Evolutionary conservation across 495 filamentous ascomycete genomes (phyloP).

Genomic region (Aspergillus mulundensis): DNA sequence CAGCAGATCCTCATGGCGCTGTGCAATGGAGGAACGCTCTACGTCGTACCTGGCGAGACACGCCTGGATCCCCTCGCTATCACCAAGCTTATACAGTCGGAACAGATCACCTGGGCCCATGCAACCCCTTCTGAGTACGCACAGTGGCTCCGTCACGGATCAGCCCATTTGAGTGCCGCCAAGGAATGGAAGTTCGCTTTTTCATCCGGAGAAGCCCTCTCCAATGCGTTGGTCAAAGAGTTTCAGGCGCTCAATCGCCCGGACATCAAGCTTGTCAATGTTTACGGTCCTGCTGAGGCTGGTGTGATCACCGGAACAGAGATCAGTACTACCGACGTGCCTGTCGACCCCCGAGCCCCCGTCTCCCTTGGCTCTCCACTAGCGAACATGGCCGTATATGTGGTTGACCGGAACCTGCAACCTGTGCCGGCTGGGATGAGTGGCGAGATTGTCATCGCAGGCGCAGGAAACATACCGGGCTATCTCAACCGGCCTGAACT

Average conservation of each 20-base stretch:
- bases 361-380: background rate
- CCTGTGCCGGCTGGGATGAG: conserved; percentile 43
- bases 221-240: background rate
- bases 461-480: conserved; percentile 31
- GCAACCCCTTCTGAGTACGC: background rate
- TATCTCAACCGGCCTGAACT: conserved; percentile 36
- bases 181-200: background rate
- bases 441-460: conserved; percentile 37
- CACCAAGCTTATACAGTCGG: background rate
- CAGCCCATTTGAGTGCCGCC: background rate
- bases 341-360: conserved; percentile 8
- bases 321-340: conserved; percentile 21
- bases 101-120: background rate
- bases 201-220: background rate
- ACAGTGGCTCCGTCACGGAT: background rate
- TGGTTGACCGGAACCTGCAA: conserved; percentile 37
- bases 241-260: background rate
- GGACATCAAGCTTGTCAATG: background rate
- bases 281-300: conserved; percentile 1
- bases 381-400: conserved; percentile 38
- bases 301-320: conserved; percentile 49
- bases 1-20: conserved; percentile 22
- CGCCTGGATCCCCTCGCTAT: background rate
- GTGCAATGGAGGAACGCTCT: conserved; percentile 20
- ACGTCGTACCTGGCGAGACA: background rate